These are phyloP conservation scores for Tetrapisispora taiwanensis DNA, from an alignment of 805 yeast genomes.

Conservation along the genomic window DNA sequence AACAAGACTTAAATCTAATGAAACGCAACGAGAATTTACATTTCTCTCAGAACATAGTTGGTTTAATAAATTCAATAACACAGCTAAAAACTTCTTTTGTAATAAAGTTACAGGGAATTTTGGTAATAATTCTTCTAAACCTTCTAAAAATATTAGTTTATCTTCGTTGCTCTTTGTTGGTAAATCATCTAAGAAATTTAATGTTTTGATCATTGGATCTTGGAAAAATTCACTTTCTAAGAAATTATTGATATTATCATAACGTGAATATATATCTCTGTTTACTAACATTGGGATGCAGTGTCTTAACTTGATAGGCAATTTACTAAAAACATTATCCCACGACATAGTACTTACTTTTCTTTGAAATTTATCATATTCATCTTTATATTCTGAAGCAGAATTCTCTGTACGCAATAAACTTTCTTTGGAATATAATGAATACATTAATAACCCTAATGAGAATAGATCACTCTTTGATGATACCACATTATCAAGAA, in stretches of 20 bases:
- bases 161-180: slow-evolving; percentile 64
- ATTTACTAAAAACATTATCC: slow-evolving; percentile 39
- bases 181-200: slow-evolving; percentile 74
- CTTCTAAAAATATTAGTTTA: slow-evolving; percentile 55
- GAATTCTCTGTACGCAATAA: slow-evolving; percentile 45
- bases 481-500: slow-evolving; percentile 52
- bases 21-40: slow-evolving; percentile 35
- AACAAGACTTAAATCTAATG: slow-evolving; percentile 38
- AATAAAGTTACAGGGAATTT: slow-evolving; percentile 50
- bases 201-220: slow-evolving; percentile 70
- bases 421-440: slow-evolving; percentile 49
- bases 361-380: slow-evolving; percentile 39
- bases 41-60: slow-evolving; percentile 28
- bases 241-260: slow-evolving; percentile 40
- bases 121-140: slow-evolving; percentile 43
- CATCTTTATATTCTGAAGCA: slow-evolving; percentile 51
- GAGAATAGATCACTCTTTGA: slow-evolving; percentile 77
- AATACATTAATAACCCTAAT: slow-evolving; percentile 65
- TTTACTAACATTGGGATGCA: slow-evolving; percentile 42
- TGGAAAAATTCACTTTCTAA: slow-evolving; percentile 68
- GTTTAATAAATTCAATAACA: slow-evolving; percentile 43
- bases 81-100: slow-evolving; percentile 65
- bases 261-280: slow-evolving; percentile 49
- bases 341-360: slow-evolving; percentile 32
- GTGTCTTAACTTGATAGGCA: slow-evolving; percentile 46